A percentile compares a stretch with the other conserved stretches of the same genome.
phyloP scores from a whole-genome alignment of 148 eudicot genomes.

The Simmondsia chinensis region DNA sequence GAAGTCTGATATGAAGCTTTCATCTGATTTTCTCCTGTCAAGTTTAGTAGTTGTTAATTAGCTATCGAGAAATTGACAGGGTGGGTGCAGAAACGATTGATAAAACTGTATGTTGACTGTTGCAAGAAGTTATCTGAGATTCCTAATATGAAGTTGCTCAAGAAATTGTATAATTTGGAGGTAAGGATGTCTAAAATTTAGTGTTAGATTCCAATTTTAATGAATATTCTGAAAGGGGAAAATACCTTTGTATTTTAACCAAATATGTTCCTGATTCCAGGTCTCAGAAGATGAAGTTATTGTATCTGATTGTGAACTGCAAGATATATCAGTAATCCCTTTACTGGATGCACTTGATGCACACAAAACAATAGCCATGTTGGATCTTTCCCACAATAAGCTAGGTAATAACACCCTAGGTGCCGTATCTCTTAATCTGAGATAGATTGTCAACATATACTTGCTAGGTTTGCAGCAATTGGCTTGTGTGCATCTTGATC shows the following conservation, averaged over 20 bases:
- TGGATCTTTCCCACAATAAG: constrained; percentile 86
- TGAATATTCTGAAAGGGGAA: too few species aligned
- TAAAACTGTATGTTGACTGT: constrained; percentile 69
- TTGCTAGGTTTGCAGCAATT: background rate
- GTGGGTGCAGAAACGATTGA: constrained; percentile 78
- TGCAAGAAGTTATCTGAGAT: constrained; percentile 55
- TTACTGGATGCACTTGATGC: constrained; percentile 66
- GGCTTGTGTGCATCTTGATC: background rate
- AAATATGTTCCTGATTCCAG: constrained; percentile 26
- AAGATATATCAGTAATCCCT: constrained; percentile 75
- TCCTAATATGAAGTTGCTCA: constrained; percentile 70
- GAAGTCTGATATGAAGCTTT: too few species aligned
- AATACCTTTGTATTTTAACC: background rate
- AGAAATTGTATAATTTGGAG: constrained; percentile 67
- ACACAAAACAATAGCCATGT: constrained; percentile 57
- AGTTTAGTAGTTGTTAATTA: too few species aligned
- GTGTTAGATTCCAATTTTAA: background rate
- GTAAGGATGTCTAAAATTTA: constrained; percentile 18
- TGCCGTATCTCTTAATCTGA: background rate
- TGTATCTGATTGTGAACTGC: constrained; percentile 71
- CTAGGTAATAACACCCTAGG: constrained; percentile 39
- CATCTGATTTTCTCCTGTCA: too few species aligned
- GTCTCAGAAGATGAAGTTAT: constrained; percentile 85
- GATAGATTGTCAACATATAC: background rate
- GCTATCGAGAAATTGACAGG: constrained; percentile 34